Evolutionary conservation across 1,284 basidiomycete species (phyloP).

Genomic region (Ganoderma leucocontextum): DNA sequence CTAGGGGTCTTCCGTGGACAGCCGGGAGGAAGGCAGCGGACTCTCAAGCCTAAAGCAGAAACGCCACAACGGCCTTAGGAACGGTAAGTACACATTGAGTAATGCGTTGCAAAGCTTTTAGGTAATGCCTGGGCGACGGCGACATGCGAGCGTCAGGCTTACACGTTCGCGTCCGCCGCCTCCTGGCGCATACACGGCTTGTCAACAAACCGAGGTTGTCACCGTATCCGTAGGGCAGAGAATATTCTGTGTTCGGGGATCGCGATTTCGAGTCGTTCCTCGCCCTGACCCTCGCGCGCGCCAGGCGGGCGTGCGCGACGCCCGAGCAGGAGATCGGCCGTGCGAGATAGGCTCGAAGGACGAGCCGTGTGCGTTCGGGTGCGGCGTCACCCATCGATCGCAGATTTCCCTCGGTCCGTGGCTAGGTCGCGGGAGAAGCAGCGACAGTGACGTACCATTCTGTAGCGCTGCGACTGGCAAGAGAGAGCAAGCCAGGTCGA

Average conservation of each 20-base stretch:
- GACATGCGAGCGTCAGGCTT: background rate
- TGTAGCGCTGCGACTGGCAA: conserved; percentile 9
- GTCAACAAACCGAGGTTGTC: conserved; percentile 20
- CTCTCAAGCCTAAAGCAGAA: conserved; percentile 5
- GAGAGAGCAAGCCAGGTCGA: conserved; percentile 1
- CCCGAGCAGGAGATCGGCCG: conserved; percentile 22
- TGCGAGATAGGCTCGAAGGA: conserved; percentile 24
- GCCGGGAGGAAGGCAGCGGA: background rate
- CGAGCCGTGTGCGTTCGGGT: background rate
- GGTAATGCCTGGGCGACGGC: conserved; percentile 19
- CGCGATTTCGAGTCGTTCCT: background rate
- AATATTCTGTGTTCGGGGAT: conserved; percentile 18
- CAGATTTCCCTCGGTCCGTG: conserved; percentile 20
- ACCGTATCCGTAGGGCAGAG: conserved; percentile 12
- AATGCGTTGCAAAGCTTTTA: conserved; percentile 15
- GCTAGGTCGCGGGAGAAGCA: conserved; percentile 31
- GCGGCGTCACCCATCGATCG: conserved; percentile 22
- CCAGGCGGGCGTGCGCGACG: conserved; percentile 3
- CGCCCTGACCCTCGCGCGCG: conserved; percentile 7
- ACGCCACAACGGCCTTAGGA: conserved; percentile 23
- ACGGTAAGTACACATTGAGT: conserved; percentile 10
- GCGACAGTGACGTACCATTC: conserved; percentile 18
- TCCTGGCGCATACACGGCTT: conserved; percentile 6
- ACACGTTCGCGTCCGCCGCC: conserved; percentile 17
- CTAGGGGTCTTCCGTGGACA: background rate